Evolutionary conservation across 2,329 filamentous ascomycete genomes (phyloP), one percentile per base, ranked within the genome.

Genomic region (Delphinella strobiligena): DNA sequence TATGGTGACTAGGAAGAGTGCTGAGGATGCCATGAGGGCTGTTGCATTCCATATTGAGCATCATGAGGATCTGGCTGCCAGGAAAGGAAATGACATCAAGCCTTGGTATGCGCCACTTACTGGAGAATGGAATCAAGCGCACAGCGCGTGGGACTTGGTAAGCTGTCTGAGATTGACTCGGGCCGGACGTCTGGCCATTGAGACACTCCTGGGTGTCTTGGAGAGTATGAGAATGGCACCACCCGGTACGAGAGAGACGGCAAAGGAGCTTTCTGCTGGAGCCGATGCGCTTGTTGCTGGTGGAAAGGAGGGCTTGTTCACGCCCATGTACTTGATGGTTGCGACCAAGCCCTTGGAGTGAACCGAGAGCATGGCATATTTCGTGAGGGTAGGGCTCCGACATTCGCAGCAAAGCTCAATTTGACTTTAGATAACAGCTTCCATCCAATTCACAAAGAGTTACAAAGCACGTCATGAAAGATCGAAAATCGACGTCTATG

Each of bases 271-370:
- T 53, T 87, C 82, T 4, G 56, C 78, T 44, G 88, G 84, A 19
- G 87, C 76, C 10, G 88, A 95, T 62, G 82, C 77, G 53, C 68
- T 96, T 37, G 88, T 94, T 16, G 85, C 83, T 35, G 89, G 89
- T 62, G 89, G 79, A 29, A 75, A 78, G 60, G 72, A 88, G 67
- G 82, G 93, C 61, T 74, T 96, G n/a, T 96, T 96, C 66, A 96
- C 89, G 1, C 89, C 89, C 40, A 96, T 96, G 89, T 95, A 94
- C 66, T 69, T 96, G 56, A 95, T 95, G 84, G 76, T 95, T 43
- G 89, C 78, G 45, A 78, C 83, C 64, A 95, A 95, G 72, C 86
- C 89, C 22, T 42, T 44, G 39, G 14, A 14, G 18, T 15, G n/a
- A n/a, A n/a, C n/a, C n/a, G n/a, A n/a, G n/a, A n/a, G n/a, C n/a